A percentile compares a stretch with the other conserved stretches of the same genome.
These are phyloP conservation scores for Aphanomyces astaci DNA, from an alignment of 352 stramenopile genomes.

Conservation along the genomic window DNA sequence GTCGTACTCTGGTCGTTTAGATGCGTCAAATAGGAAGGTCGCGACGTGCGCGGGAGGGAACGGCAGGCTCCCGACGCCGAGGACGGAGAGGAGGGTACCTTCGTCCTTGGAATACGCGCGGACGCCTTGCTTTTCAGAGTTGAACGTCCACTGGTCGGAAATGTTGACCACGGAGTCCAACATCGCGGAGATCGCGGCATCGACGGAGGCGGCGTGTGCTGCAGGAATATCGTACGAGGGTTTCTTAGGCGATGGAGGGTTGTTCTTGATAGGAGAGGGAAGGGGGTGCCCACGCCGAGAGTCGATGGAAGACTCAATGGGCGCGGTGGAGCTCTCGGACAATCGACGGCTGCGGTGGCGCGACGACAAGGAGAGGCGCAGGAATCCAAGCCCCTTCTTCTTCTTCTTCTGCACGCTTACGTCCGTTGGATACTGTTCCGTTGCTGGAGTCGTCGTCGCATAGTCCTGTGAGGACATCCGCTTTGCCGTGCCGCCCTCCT, in stretches of 20 bases:
- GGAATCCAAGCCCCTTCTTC: no score
- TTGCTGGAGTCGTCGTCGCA: no score
- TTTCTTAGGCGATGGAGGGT: conserved; percentile 20
- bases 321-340: no score
- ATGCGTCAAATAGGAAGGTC: conserved; percentile 42
- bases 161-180: conserved; percentile 49
- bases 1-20: conserved; percentile 50
- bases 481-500: no score
- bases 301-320: no score
- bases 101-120: conserved; percentile 61
- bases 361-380: no score
- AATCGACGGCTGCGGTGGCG: no score
- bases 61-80: conserved; percentile 43
- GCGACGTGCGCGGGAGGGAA: conserved; percentile 48
- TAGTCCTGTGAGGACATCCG: no score
- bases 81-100: conserved; percentile 51
- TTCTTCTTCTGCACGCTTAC: no score
- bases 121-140: conserved; percentile 61
- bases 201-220: conserved; percentile 34
- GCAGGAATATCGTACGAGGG: background rate
- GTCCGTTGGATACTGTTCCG: no score
- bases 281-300: conserved; percentile 34
- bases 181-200: conserved; percentile 48
- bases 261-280: background rate
- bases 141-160: conserved; percentile 61